Conservation (phyloP, 257 asterid genomes). For the Nicotiana tomentosiformis region DNA sequence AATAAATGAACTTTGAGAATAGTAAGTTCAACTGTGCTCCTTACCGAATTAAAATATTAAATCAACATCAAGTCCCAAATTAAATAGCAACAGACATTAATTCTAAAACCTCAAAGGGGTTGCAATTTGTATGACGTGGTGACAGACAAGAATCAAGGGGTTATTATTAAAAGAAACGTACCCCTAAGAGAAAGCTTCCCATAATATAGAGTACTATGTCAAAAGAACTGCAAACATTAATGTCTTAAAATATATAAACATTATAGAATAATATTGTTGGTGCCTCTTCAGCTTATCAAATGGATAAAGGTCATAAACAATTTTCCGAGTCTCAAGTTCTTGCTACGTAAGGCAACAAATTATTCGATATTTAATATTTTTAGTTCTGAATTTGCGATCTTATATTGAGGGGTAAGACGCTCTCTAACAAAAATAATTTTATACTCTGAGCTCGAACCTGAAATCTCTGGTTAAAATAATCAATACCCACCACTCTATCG, state of each 20-base stretch:
- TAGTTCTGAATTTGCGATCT: too few species aligned
- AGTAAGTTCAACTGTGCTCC: not conserved
- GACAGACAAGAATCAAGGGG: not conserved
- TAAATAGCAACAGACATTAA: not conserved
- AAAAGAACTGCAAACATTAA: not conserved
- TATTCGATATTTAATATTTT: not conserved
- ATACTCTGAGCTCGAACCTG: too few species aligned
- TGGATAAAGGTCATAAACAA: not conserved
- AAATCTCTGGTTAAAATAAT: too few species aligned
- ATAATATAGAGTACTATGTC: not conserved
- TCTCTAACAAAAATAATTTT: too few species aligned
- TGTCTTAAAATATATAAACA: not conserved
- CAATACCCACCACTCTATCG: too few species aligned
- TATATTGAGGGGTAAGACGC: too few species aligned
- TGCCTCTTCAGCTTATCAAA: constrained; percentile 7
- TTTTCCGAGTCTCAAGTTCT: constrained; percentile 1
- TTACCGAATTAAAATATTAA: not conserved
- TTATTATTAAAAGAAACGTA: not conserved
- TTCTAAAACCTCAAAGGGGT: not conserved
- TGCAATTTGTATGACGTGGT: constrained; percentile 6
- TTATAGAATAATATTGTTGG: not conserved
- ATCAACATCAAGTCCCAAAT: not conserved
- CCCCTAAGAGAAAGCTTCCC: not conserved
- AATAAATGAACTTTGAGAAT: not conserved
- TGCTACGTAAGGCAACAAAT: not conserved